Evolutionary conservation across 495 filamentous ascomycete genomes (phyloP).

Genomic region (Corynascus novoguineensis): DNA sequence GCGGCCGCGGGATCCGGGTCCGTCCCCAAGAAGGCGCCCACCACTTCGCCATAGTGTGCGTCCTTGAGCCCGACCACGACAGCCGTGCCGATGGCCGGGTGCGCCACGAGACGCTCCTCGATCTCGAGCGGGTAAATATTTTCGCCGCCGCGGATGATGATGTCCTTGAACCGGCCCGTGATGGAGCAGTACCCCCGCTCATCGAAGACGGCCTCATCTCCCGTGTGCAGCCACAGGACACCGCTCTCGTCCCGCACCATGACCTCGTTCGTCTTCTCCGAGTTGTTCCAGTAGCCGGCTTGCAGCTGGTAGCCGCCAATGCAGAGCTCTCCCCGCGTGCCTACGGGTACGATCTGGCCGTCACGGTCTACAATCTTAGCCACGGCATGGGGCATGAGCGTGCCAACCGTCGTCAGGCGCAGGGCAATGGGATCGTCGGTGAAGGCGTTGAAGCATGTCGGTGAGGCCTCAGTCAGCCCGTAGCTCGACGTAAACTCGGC

Average conservation of each 20-base stretch:
- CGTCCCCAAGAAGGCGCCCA: slow-evolving; percentile 54
- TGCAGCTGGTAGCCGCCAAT: slow-evolving; percentile 65
- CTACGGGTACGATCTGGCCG: slow-evolving; percentile 56
- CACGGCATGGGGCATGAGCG: slow-evolving; percentile 59
- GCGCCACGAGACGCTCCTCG: slow-evolving; percentile 57
- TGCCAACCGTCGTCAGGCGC: slow-evolving; percentile 59
- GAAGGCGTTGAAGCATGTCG: slow-evolving; percentile 67
- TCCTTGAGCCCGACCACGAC: slow-evolving; percentile 60
- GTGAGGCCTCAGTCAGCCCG: slow-evolving; percentile 65
- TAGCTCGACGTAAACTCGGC: slow-evolving; percentile 64
- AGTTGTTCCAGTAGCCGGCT: slow-evolving; percentile 65
- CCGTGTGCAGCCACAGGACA: slow-evolving; percentile 60
- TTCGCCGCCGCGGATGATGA: slow-evolving; percentile 58
- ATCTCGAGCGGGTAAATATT: slow-evolving; percentile 69
- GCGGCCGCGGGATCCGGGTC: too few relatives aligned
- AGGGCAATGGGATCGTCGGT: slow-evolving; percentile 56
- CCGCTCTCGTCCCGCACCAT: slow-evolving; percentile 55
- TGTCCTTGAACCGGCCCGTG: slow-evolving; percentile 60
- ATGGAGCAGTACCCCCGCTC: slow-evolving; percentile 59
- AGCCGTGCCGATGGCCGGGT: slow-evolving; percentile 51
- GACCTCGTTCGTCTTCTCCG: slow-evolving; percentile 60
- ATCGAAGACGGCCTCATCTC: slow-evolving; percentile 64
- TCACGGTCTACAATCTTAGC: slow-evolving; percentile 61
- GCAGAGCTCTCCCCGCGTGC: slow-evolving; percentile 58
- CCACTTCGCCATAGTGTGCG: slow-evolving; percentile 60